Base-by-base conservation (phyloP, 2,329 filamentous ascomycete genomes). In the Cadophora gregata region DNA sequence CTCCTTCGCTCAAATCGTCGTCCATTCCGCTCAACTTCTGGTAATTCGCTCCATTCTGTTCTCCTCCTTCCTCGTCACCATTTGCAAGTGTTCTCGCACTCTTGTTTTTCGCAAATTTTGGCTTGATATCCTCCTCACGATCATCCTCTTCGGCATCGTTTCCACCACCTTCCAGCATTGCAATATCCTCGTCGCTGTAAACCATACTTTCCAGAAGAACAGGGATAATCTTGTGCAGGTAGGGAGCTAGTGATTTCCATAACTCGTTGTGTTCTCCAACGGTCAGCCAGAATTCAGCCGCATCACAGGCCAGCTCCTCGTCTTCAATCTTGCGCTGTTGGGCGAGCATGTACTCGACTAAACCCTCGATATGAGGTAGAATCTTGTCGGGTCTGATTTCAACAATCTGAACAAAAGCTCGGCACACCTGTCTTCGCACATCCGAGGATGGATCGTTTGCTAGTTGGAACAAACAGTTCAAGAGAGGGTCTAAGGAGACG, bases 251-350 rank as follows among this genome's bases (percentile, higher is more conserved):
- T 0, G 88, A 86, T 71, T 88, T 85, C 81, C 93, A 93, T 62
- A 98, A 81, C 67, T 90, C 87, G 50, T 92, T 87, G 76, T 97
- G 93, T 77, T 97, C 96, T 67, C 93, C 94, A 24, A 97, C 90
- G 47, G 93, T 93, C 53, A 99, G 87, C 93, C 96, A 99, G 77
- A 99, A 99, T 78, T 99, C 96, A 5, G 96, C 93, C 9, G 96
- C 96, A 77, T 99, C 96, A 71, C 96, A 89, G 45, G 95, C 93
- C 66, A 99, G 84, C 50, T 98, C 93, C 64, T 94, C 90, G 71
- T 98, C 94, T 29, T 94, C 89, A 27, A 81, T 80, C 70, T 90
- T 90, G 78, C 90, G 88, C 78, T 99, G 96, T 78, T 99, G 96
- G 33, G 88, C 84, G 66, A 98, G 87, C 78, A 97, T 96, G 77